These are phyloP conservation scores for Przewalskia tangutica DNA, from an alignment of 257 asterid genomes.

Conservation along the genomic window DNA sequence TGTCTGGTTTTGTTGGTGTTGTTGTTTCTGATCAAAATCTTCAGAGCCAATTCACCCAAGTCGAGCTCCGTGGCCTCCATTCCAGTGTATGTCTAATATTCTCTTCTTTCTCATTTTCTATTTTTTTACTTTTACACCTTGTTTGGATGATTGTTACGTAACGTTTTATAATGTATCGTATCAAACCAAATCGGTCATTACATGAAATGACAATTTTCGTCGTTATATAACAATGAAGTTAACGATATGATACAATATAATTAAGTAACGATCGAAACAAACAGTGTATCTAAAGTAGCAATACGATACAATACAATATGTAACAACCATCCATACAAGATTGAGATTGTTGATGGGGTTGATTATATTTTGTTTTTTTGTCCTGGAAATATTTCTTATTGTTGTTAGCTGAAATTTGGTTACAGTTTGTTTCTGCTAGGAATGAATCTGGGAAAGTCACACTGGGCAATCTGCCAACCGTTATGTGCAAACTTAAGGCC, in stretches of 20 bases:
- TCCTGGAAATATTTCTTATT: neutral
- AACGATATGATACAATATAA: neutral
- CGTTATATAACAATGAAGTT: neutral
- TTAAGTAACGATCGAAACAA: neutral
- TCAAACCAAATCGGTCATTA: neutral
- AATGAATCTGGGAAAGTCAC: constrained; percentile 38
- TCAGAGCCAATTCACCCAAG: constrained; percentile 74
- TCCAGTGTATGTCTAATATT: constrained; percentile 27
- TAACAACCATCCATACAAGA: neutral
- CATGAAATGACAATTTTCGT: too few species aligned
- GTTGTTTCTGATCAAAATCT: constrained; percentile 60
- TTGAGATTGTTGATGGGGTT: neutral
- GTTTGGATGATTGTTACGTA: neutral
- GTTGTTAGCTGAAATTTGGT: neutral
- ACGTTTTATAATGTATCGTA: neutral
- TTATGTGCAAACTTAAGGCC: constrained; percentile 48
- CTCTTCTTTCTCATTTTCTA: neutral
- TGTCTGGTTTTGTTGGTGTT: constrained; percentile 59
- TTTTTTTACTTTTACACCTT: too few species aligned
- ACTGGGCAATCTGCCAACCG: constrained; percentile 40
- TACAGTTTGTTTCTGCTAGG: constrained; percentile 35
- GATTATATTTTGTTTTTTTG: neutral
- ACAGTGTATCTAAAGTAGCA: neutral
- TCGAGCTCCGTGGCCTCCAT: constrained; percentile 58
- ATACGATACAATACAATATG: neutral